phyloP scores from a whole-genome alignment of 495 filamentous ascomycete species.

The Lindgomyces ingoldianus region DNA sequence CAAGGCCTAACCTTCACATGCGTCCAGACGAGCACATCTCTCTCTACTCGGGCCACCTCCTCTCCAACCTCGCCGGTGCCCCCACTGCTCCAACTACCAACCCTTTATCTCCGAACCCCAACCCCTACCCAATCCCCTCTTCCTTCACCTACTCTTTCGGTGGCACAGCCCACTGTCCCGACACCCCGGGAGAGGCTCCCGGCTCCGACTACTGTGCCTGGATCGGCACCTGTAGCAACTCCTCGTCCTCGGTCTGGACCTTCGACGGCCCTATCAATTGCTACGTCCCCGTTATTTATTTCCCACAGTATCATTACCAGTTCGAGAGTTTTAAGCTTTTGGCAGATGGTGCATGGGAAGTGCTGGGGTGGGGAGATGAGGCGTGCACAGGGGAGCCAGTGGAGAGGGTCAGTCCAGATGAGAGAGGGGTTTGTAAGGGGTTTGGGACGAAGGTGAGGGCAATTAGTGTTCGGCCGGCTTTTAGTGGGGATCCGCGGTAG shows the following conservation, averaged over 20 bases:
- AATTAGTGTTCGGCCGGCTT: conserved; percentile 9
- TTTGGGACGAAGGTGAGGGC: conserved; percentile 9
- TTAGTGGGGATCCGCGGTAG: conserved; percentile 9
- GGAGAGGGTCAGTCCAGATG: background rate
- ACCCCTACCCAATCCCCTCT: background rate
- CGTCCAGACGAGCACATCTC: background rate
- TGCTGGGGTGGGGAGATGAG: conserved; percentile 7
- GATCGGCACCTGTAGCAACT: background rate
- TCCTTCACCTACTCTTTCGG: background rate
- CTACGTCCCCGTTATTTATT: conserved; percentile 10
- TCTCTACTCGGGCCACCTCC: background rate
- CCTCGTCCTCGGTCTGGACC: background rate
- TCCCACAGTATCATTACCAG: background rate
- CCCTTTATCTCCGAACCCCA: background rate
- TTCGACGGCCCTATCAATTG: background rate
- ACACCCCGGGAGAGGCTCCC: background rate
- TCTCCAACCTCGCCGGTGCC: background rate
- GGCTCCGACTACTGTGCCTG: background rate
- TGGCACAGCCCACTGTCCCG: background rate
- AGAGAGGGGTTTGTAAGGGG: background rate
- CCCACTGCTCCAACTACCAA: background rate
- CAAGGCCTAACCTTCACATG: background rate
- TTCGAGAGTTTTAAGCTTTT: background rate
- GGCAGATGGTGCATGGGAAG: conserved; percentile 1
- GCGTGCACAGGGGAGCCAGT: background rate